A percentile compares a stretch with the other conserved stretches of the same genome.
Evolutionary conservation across 371 early-diverging fungal genomes (phyloP).

Genomic region (Mortierella sp.): DNA sequence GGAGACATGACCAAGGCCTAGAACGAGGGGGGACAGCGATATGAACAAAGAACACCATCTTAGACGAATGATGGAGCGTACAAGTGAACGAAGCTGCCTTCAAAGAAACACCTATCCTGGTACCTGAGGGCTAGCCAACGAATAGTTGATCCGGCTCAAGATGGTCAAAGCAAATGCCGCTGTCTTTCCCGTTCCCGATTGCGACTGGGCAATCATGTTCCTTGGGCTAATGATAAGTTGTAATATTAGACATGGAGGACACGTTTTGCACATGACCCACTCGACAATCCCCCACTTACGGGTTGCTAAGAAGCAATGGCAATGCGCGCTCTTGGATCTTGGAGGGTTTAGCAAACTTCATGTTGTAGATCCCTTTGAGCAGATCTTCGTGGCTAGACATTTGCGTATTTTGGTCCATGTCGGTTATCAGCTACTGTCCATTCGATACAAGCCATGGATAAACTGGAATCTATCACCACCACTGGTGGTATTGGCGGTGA

Average conservation of each 20-base stretch:
- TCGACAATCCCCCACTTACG: slow-evolving; percentile 55
- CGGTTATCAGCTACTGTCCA: too few relatives aligned
- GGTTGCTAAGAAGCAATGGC: slow-evolving; percentile 83
- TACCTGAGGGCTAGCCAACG: slow-evolving; percentile 63
- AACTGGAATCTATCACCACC: not conserved
- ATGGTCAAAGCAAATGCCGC: slow-evolving; percentile 96
- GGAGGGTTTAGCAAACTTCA: slow-evolving; percentile 93
- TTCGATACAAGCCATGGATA: too few relatives aligned
- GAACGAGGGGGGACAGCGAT: too few relatives aligned
- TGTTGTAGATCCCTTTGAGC: slow-evolving; percentile 92
- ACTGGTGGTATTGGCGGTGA: too few relatives aligned
- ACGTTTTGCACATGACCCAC: too few relatives aligned
- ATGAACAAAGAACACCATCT: not conserved
- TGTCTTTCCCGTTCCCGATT: slow-evolving; percentile 96
- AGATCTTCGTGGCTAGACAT: slow-evolving; percentile 69
- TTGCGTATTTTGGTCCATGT: not conserved
- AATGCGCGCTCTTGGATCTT: slow-evolving; percentile 97
- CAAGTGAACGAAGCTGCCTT: too few relatives aligned
- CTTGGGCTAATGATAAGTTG: slow-evolving; percentile 33
- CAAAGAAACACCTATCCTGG: too few relatives aligned
- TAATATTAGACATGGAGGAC: too few relatives aligned
- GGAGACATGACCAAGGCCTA: slow-evolving; percentile 97
- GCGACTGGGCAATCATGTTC: slow-evolving; percentile 92
- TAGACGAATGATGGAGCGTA: too few relatives aligned
- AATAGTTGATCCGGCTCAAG: slow-evolving; percentile 77